phyloP scores from a whole-genome alignment of 179 eudicot species.

The Amaranthus tricolor region DNA sequence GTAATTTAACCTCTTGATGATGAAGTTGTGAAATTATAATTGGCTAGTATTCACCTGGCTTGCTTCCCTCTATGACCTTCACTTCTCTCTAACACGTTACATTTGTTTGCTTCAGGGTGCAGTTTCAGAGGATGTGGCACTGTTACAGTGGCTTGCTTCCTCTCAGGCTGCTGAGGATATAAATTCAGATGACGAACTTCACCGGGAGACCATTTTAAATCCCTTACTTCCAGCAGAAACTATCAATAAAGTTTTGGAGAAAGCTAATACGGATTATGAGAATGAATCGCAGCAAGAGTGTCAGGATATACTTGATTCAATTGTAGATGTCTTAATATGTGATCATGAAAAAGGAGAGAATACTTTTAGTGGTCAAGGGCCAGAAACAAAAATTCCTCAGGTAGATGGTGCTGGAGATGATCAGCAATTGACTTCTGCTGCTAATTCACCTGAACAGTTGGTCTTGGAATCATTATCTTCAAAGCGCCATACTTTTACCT shows the following conservation, averaged over 20 bases:
- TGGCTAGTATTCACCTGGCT: neutral
- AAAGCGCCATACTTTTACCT: constrained; percentile 24
- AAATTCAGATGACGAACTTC: constrained; percentile 90
- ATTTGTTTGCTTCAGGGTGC: constrained; percentile 41
- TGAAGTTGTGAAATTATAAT: neutral
- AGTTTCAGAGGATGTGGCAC: constrained; percentile 68
- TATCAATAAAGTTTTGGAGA: constrained; percentile 68
- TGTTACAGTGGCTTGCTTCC: constrained; percentile 93
- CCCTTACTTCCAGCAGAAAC: constrained; percentile 71
- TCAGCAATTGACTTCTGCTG: constrained; percentile 29
- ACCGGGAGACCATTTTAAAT: constrained; percentile 57
- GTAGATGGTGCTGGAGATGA: constrained; percentile 73
- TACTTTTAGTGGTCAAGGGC: constrained; percentile 26
- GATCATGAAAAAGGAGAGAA: constrained; percentile 33
- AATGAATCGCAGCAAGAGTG: constrained; percentile 89
- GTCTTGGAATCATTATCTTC: constrained; percentile 30
- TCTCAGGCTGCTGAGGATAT: constrained; percentile 89
- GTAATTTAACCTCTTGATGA: neutral
- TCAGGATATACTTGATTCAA: constrained; percentile 93
- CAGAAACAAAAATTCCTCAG: constrained; percentile 49
- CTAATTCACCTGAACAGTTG: constrained; percentile 29
- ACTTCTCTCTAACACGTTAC: constrained; percentile 9
- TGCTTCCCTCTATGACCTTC: neutral
- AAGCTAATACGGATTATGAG: constrained; percentile 70
- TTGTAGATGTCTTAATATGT: constrained; percentile 38